These are phyloP conservation scores for Bondarzewia mesenterica DNA, from an alignment of 1,284 basidiomycete species.

Conservation along the genomic window DNA sequence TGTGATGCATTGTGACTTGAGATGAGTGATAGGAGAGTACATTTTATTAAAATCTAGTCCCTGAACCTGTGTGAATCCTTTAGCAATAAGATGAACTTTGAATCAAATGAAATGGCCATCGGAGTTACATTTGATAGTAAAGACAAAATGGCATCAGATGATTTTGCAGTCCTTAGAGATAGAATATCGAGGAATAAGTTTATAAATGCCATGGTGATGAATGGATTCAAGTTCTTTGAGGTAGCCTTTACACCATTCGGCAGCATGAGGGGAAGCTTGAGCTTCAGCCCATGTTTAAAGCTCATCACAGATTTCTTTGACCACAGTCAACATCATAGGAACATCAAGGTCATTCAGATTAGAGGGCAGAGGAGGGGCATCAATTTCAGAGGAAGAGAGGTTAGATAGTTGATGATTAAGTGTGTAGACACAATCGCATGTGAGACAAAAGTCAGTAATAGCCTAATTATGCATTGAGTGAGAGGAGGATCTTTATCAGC, in stretches of 20 bases:
- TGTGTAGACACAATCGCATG: too few relatives aligned
- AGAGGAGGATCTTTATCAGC: too few relatives aligned
- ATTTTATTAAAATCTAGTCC: constrained; percentile 27
- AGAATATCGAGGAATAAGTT: not conserved
- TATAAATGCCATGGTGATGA: not conserved
- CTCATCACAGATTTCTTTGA: too few relatives aligned
- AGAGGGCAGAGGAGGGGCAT: not conserved
- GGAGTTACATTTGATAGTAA: not conserved
- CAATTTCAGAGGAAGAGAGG: not conserved
- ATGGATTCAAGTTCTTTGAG: not conserved
- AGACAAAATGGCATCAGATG: not conserved
- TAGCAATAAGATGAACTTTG: not conserved
- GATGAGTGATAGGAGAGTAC: constrained; percentile 14
- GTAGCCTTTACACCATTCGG: not conserved
- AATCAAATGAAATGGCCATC: not conserved
- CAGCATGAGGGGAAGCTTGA: not conserved
- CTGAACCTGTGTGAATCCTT: constrained; percentile 3
- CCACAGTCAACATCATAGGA: too few relatives aligned
- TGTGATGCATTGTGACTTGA: constrained; percentile 17
- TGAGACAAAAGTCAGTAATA: too few relatives aligned
- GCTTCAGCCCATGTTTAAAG: too few relatives aligned
- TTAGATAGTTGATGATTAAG: too few relatives aligned
- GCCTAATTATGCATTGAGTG: too few relatives aligned
- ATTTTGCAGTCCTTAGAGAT: not conserved
- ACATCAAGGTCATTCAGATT: too few relatives aligned